Evolutionary conservation across 192 early-diverging fungal species (phyloP).

Genomic region (Helicostylum pulchrum): DNA sequence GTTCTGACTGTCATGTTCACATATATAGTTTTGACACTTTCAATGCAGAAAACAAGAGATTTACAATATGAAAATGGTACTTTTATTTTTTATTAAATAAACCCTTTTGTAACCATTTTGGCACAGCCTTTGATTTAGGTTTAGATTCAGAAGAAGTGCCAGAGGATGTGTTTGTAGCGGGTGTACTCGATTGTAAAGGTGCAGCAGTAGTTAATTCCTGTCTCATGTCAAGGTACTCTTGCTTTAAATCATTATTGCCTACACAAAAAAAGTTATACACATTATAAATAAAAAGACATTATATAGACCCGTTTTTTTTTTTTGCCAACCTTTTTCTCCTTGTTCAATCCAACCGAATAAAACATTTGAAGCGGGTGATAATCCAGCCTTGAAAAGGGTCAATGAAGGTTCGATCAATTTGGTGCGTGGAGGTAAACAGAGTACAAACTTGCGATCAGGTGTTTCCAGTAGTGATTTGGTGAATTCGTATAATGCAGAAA

Average conservation of each 20-base stretch:
- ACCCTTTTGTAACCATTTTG: constrained; percentile 32
- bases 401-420: constrained; percentile 41
- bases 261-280: not conserved
- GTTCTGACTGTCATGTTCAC: no score
- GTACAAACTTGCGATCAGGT: constrained; percentile 36
- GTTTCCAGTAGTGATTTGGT: constrained; percentile 30
- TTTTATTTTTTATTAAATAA: constrained; percentile 26
- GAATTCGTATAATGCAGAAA: constrained; percentile 36
- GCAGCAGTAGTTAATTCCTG: not conserved
- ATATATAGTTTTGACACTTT: no score
- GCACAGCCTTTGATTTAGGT: constrained; percentile 1
- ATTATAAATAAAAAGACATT: not conserved
- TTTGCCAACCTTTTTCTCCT: not conserved
- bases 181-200: not conserved
- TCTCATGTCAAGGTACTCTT: constrained; percentile 19
- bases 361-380: constrained; percentile 55
- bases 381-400: constrained; percentile 46
- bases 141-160: not conserved
- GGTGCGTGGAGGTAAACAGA: constrained; percentile 50
- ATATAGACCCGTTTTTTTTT: not conserved
- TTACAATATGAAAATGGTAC: no score
- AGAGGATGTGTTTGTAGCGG: not conserved
- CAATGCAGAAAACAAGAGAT: no score
- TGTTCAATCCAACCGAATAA: constrained; percentile 48
- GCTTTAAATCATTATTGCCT: not conserved